phyloP scores from a whole-genome alignment of 441 rosid species.

The Caryocar brasiliense region DNA sequence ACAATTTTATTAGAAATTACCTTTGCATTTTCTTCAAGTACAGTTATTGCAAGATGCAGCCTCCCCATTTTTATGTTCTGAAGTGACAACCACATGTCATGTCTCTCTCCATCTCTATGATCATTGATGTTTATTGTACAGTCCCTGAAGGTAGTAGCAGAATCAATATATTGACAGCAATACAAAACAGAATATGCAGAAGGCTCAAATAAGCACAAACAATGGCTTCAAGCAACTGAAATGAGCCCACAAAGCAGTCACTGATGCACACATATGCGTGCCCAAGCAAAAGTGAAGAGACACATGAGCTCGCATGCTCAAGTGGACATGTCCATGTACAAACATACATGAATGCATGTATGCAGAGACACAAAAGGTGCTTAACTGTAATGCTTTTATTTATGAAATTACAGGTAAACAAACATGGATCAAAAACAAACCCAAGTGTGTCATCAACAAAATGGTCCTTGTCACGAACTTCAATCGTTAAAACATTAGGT shows the following conservation, averaged over 20 bases:
- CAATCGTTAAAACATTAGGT: constrained; percentile 47
- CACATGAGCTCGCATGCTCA: too few species aligned
- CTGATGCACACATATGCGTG: too few species aligned
- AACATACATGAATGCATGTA: too few species aligned
- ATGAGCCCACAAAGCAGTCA: too few species aligned
- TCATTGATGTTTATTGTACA: constrained; percentile 58
- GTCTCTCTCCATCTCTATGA: constrained; percentile 59
- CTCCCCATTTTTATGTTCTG: constrained; percentile 71
- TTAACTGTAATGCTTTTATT: too few species aligned
- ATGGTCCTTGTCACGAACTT: constrained; percentile 78
- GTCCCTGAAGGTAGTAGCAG: constrained; percentile 34
- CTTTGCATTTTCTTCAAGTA: constrained; percentile 42
- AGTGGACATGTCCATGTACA: too few species aligned
- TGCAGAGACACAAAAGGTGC: too few species aligned
- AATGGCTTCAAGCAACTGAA: too few species aligned
- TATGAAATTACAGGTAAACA: too few species aligned
- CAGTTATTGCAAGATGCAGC: constrained; percentile 71
- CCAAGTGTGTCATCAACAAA: constrained; percentile 79
- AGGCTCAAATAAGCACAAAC: neutral
- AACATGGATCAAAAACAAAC: constrained; percentile 38
- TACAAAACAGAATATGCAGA: neutral
- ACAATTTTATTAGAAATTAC: constrained; percentile 18
- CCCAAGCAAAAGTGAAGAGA: too few species aligned
- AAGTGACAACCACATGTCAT: constrained; percentile 78
- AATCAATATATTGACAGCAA: neutral